Conservation (phyloP, 352 stramenopile species). For the Proteromonas lacertae region DNA sequence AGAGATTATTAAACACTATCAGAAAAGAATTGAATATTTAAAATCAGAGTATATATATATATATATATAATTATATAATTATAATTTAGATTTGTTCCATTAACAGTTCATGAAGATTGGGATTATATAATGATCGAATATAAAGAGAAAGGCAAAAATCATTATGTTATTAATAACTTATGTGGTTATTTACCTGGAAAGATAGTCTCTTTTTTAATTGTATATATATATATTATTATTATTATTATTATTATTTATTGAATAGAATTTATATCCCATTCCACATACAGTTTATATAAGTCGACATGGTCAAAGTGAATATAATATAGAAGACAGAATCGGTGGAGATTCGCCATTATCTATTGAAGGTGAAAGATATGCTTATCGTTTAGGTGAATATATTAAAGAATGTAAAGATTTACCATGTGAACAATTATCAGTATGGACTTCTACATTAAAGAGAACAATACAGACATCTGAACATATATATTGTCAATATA, state of each 20-base stretch:
- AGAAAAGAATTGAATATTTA: too few relatives aligned
- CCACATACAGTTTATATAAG: neutral
- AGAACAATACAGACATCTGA: conserved; percentile 78
- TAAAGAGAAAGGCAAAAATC: conserved; percentile 6
- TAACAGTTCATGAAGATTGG: too few relatives aligned
- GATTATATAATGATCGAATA: conserved; percentile 30
- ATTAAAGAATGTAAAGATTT: conserved; percentile 31
- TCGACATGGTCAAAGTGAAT: conserved; percentile 79
- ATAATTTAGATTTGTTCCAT: too few relatives aligned
- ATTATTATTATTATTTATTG: neutral
- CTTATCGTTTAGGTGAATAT: conserved; percentile 56
- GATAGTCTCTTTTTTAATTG: conserved; percentile 75
- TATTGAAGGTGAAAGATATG: conserved; percentile 55
- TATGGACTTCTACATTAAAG: conserved; percentile 84
- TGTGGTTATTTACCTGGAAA: conserved; percentile 26
- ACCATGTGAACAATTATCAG: conserved; percentile 5
- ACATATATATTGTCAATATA: conserved; percentile 19
- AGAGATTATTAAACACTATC: too few relatives aligned
- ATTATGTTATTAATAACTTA: conserved; percentile 26
- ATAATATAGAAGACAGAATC: conserved; percentile 83
- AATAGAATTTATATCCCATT: neutral
- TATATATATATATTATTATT: conserved; percentile 7
- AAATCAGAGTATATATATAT: too few relatives aligned
- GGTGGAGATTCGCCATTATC: conserved; percentile 66
- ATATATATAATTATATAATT: too few relatives aligned